Conservation (phyloP, 31 red algal species). For the Pterothamnion heteromorphum region DNA sequence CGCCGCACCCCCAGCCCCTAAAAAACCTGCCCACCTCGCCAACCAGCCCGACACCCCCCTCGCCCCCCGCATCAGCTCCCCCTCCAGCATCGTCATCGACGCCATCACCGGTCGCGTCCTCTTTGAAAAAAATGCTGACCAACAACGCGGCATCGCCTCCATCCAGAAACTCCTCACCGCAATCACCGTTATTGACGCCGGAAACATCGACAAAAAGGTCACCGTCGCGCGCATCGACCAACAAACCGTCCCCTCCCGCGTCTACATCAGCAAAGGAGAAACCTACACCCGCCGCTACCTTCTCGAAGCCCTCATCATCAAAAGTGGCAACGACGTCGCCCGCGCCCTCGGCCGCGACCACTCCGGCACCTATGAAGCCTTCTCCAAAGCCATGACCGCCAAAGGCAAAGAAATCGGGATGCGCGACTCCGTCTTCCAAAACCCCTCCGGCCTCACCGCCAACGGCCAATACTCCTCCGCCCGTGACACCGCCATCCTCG, state of each 20-base stretch:
- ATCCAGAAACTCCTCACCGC: constrained; percentile 22
- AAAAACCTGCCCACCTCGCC: too few relatives aligned
- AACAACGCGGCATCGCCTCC: not conserved
- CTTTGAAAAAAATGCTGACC: not conserved
- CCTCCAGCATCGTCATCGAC: not conserved
- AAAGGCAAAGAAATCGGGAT: not conserved
- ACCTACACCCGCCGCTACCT: not conserved
- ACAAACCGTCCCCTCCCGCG: not conserved
- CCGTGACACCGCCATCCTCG: not conserved
- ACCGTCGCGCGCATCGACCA: not conserved
- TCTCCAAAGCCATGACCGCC: not conserved
- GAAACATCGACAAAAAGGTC: not conserved
- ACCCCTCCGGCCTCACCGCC: not conserved
- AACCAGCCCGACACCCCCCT: too few relatives aligned
- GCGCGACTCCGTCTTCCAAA: not conserved
- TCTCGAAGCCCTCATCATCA: not conserved
- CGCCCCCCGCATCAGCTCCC: not conserved
- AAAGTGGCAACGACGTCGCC: not conserved
- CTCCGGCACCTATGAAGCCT: not conserved
- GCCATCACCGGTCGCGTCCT: not conserved
- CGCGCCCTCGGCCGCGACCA: not conserved
- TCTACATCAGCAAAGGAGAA: not conserved
- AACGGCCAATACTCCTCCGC: not conserved
- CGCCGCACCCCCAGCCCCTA: too few relatives aligned
- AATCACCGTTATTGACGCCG: not conserved